Conservation (phyloP, 208 protist species). For the Leptomonas pyrrhocoris region DNA sequence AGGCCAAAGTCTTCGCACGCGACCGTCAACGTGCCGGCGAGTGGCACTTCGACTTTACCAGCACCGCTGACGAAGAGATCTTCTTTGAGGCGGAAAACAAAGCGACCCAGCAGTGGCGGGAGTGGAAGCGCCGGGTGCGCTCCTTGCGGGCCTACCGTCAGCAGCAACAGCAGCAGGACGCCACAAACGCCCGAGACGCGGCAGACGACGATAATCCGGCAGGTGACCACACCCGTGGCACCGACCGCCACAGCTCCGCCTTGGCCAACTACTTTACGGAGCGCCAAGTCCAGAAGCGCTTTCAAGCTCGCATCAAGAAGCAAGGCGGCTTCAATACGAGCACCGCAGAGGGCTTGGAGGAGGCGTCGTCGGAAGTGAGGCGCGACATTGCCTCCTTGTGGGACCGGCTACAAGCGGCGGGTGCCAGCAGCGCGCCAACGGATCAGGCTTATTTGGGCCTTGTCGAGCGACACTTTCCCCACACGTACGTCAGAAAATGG, state of each 20-base stretch:
- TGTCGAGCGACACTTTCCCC: conserved; percentile 31
- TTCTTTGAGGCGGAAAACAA: conserved; percentile 67
- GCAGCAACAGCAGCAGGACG: conserved; percentile 6
- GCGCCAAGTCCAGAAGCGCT: conserved; percentile 16
- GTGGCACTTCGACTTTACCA: conserved; percentile 47
- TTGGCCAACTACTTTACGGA: conserved; percentile 26
- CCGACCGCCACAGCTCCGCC: background rate
- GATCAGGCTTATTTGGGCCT: conserved; percentile 22
- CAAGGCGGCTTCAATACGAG: conserved; percentile 11
- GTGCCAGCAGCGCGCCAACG: background rate
- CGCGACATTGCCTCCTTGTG: conserved; percentile 16
- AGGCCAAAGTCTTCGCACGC: conserved; percentile 13
- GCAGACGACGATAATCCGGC: background rate
- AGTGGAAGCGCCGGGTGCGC: conserved; percentile 25
- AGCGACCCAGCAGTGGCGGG: conserved; percentile 39
- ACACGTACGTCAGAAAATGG: conserved; percentile 17
- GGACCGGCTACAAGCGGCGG: background rate
- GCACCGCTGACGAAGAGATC: conserved; percentile 30
- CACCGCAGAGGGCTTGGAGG: background rate
- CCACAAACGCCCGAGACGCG: background rate
- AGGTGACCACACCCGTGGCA: background rate
- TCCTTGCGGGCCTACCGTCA: conserved; percentile 18
- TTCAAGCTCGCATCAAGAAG: conserved; percentile 1
- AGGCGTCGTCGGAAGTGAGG: background rate
- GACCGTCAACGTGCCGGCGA: conserved; percentile 1